Evolutionary conservation across 2,329 filamentous ascomycete species (phyloP).

Genomic region (Stagonosporopsis tanaceti): DNA sequence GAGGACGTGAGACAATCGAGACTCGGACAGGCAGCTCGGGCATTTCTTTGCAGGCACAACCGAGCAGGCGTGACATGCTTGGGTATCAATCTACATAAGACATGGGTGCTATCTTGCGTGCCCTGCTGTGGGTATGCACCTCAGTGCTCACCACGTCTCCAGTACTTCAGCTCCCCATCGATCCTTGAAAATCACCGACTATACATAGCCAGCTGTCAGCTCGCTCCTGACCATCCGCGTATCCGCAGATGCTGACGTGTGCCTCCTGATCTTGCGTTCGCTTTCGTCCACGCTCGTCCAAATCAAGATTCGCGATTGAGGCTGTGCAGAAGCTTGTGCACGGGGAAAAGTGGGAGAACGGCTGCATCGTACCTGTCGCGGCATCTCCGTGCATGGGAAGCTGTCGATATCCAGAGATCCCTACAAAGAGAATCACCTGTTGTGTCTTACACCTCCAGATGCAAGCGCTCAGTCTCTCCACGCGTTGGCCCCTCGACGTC

Average conservation of each 20-base stretch:
- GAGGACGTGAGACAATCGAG: constrained; percentile 5
- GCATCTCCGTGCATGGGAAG: not conserved
- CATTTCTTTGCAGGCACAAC: constrained; percentile 10
- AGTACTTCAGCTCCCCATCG: not conserved
- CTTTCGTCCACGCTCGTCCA: constrained; percentile 1
- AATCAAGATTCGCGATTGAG: constrained; percentile 15
- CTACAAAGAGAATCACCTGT: not conserved
- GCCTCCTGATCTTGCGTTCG: constrained; percentile 9
- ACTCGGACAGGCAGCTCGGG: constrained; percentile 10
- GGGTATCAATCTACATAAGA: not conserved
- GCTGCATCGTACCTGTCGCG: not conserved
- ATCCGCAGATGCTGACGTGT: constrained; percentile 14
- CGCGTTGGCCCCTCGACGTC: not conserved
- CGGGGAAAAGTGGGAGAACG: constrained; percentile 10
- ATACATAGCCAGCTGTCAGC: not conserved
- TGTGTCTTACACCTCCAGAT: not conserved
- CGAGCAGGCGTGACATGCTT: not conserved
- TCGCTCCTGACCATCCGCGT: not conserved
- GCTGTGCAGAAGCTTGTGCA: constrained; percentile 21
- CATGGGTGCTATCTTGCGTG: constrained; percentile 4
- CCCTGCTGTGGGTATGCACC: not conserved
- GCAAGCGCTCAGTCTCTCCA: not conserved
- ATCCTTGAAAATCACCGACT: not conserved
- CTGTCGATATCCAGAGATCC: not conserved
- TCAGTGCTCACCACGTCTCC: not conserved